phyloP scores from a whole-genome alignment of 371 early-diverging fungal species.

The Chytridium lagenaria region DNA sequence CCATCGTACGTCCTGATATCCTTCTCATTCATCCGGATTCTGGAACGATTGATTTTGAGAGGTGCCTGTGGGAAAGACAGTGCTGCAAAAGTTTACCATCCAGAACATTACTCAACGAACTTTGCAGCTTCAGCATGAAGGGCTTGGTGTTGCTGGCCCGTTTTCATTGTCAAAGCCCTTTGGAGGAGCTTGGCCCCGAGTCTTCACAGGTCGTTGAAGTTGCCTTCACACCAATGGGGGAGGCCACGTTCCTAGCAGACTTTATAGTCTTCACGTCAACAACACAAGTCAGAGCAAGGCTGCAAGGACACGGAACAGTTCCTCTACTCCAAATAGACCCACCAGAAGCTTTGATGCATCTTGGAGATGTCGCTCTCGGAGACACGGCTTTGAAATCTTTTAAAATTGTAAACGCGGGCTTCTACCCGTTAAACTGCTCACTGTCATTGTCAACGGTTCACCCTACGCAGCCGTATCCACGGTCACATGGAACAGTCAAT shows the following conservation, averaged over 20 bases:
- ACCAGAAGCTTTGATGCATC: background rate
- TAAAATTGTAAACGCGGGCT: slow-evolving; percentile 33
- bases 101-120: slow-evolving; percentile 7
- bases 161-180: slow-evolving; percentile 25
- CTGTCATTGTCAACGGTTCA: slow-evolving; percentile 16
- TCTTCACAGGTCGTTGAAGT: slow-evolving; percentile 15
- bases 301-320: slow-evolving; percentile 39
- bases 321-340: slow-evolving; percentile 40
- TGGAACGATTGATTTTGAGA: slow-evolving; percentile 21
- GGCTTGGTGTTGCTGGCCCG: slow-evolving; percentile 31
- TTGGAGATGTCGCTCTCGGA: slow-evolving; percentile 46
- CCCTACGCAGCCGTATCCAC: slow-evolving; percentile 1
- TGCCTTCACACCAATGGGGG: slow-evolving; percentile 34
- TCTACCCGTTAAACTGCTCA: slow-evolving; percentile 19
- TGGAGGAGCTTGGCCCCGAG: slow-evolving; percentile 25
- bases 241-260: slow-evolving; percentile 2
- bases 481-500: slow-evolving; percentile 28
- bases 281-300: slow-evolving; percentile 11
- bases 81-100: slow-evolving; percentile 25
- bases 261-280: slow-evolving; percentile 24
- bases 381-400: slow-evolving; percentile 36
- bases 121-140: no score
- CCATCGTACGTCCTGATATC: slow-evolving; percentile 35
- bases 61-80: no score
- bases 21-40: slow-evolving; percentile 32